Evolutionary conservation across 106 monocot species (phyloP), one percentile per base, ranked within the genome.

Genomic region (Agapanthus africanus): DNA sequence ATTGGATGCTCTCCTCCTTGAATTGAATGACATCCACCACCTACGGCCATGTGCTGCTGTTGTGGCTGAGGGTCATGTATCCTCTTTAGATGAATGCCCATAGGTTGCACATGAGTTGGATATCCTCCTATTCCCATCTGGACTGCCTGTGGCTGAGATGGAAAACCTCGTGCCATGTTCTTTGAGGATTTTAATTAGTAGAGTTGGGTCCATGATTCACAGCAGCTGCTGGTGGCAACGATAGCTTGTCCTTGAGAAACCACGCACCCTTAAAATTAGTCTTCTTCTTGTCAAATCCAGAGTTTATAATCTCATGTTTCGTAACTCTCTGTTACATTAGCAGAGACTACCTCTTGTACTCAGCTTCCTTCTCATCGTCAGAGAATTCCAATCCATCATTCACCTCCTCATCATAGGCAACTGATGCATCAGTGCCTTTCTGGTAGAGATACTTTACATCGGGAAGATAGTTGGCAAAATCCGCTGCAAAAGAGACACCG

Each of bases 361-460:
- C 90, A 10, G 83, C 87, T 78, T 94, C 94, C 67, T 87, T 94
- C 73, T 94, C 94, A 75, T 94, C 94, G 70, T 94, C 94, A 65
- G 94, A 94, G 76, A 91, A 91, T 54, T 91, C 94, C 6, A 75
- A 52, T 15, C 19, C 46, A 47, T 15, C 16, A 47, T 47, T 19
- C 46, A 47, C 46, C 46, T 47, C 46, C 73, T 87, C 90, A 68
- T 88, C 83, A 47, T 23, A 36, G 1, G 81, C 25, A 40, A 87
- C 94, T 66, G 90, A 90, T 41, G 87, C 94, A 88, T 91, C 94
- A 78, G 91, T 88, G 0, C 91, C 94, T 77, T 95, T 95, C 60
- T 76, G 74, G 64, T 78, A 78, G 8, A 95, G 71, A 6, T 79
- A 71, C 64, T 83, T 80, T 1, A 73, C 59, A 51, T 85, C 79